These are phyloP conservation scores for Thelonectria olida DNA, from an alignment of 2,329 filamentous ascomycete species.

Conservation along the genomic window DNA sequence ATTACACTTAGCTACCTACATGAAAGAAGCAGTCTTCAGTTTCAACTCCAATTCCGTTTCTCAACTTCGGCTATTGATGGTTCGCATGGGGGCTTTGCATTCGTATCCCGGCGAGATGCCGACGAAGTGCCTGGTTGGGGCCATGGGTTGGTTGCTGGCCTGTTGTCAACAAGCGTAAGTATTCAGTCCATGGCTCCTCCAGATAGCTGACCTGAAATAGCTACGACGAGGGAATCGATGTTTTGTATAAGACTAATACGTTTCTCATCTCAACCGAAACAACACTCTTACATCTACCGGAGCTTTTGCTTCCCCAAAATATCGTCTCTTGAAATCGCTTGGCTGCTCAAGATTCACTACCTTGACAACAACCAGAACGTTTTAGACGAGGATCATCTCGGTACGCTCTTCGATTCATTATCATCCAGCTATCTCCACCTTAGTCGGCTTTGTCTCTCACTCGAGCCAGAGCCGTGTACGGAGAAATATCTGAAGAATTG, in stretches of 20 bases:
- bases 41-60: too few species aligned
- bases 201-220: neutral
- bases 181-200: neutral
- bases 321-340: neutral
- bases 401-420: neutral
- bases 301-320: neutral
- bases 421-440: neutral
- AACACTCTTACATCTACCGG: neutral
- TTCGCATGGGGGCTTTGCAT: neutral
- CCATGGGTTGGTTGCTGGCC: neutral
- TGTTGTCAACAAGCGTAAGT: constrained; percentile 8
- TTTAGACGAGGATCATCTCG: neutral
- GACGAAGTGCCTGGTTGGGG: neutral
- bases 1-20: neutral
- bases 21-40: too few species aligned
- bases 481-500: neutral
- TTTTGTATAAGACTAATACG: constrained; percentile 9
- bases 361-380: neutral
- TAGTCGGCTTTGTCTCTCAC: neutral
- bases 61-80: too few species aligned
- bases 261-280: neutral
- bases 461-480: neutral
- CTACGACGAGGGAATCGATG: constrained; percentile 15
- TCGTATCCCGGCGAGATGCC: neutral
- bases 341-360: neutral